Evolutionary conservation across 169 alveolate genomes (phyloP).

Genomic region (Plasmodium chabaudi): DNA sequence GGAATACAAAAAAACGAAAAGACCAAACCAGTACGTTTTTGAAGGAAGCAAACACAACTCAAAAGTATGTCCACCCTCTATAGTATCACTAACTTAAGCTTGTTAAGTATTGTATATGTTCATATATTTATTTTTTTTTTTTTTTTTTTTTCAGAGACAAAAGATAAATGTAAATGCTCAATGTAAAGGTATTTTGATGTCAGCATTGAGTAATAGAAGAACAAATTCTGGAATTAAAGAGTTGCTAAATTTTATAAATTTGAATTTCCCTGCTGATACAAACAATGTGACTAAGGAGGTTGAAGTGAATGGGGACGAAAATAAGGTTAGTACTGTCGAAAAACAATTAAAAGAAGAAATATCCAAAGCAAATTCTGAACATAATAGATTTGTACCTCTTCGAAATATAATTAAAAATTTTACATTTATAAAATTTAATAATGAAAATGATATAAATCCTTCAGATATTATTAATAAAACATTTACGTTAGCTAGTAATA

Average conservation of each 20-base stretch:
- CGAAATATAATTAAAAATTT: conserved; percentile 79
- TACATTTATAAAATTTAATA: conserved; percentile 79
- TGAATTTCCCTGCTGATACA: conserved; percentile 58
- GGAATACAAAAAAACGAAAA: conserved; percentile 69
- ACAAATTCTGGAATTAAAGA: conserved; percentile 35
- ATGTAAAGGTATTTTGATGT: conserved; percentile 62
- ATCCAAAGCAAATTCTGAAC: conserved; percentile 61
- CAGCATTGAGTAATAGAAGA: conserved; percentile 23
- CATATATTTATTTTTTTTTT: neutral
- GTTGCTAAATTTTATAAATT: conserved; percentile 27
- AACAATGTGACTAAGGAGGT: conserved; percentile 25
- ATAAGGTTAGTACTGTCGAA: conserved; percentile 57
- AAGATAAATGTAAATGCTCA: conserved; percentile 47
- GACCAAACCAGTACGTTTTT: conserved; percentile 48
- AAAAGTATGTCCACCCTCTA: conserved; percentile 1
- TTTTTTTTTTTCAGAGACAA: conserved; percentile 28
- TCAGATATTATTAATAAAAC: conserved; percentile 78
- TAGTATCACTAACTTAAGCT: too few species aligned
- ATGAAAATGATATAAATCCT: conserved; percentile 77
- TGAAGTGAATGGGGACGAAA: neutral
- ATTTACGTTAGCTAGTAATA: conserved; percentile 51
- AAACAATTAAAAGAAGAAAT: conserved; percentile 76
- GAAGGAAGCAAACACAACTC: conserved; percentile 51
- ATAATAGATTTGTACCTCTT: conserved; percentile 83
- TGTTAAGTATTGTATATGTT: too few species aligned